Evolutionary conservation across 208 protist species (phyloP).

Genomic region (Leishmania amazonensis): DNA sequence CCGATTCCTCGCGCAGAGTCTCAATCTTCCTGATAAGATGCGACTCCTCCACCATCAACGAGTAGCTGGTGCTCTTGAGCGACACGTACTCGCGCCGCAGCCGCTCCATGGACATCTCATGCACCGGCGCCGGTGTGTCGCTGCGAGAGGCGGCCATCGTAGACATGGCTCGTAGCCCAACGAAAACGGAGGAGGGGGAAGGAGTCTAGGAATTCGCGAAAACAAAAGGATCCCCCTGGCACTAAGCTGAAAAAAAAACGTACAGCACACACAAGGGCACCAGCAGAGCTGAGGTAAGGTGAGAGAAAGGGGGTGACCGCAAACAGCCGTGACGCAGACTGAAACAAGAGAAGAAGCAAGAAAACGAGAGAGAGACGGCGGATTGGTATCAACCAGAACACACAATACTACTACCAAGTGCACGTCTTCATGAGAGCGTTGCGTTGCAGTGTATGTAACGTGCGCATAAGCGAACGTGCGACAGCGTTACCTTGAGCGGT

Average conservation of each 20-base stretch:
- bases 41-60: constrained; percentile 43
- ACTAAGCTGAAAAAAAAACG: background rate
- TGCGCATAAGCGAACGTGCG: background rate
- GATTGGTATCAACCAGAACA: background rate
- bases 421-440: background rate
- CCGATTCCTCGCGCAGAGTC: constrained; percentile 67
- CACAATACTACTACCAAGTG: background rate
- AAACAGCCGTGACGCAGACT: background rate
- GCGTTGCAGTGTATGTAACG: background rate
- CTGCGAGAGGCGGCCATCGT: constrained; percentile 20
- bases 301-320: background rate
- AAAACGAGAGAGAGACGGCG: background rate
- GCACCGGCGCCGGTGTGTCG: constrained; percentile 20
- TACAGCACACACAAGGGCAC: background rate
- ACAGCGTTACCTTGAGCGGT: background rate
- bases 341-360: background rate
- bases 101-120: constrained; percentile 65
- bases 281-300: background rate
- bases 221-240: background rate
- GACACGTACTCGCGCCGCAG: constrained; percentile 62
- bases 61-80: constrained; percentile 40
- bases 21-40: constrained; percentile 52
- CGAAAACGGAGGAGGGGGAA: background rate
- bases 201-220: background rate
- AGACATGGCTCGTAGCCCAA: background rate